Base-by-base conservation (phyloP, 2,329 filamentous ascomycete genomes). In the Proliferodiscus dingleyae region DNA sequence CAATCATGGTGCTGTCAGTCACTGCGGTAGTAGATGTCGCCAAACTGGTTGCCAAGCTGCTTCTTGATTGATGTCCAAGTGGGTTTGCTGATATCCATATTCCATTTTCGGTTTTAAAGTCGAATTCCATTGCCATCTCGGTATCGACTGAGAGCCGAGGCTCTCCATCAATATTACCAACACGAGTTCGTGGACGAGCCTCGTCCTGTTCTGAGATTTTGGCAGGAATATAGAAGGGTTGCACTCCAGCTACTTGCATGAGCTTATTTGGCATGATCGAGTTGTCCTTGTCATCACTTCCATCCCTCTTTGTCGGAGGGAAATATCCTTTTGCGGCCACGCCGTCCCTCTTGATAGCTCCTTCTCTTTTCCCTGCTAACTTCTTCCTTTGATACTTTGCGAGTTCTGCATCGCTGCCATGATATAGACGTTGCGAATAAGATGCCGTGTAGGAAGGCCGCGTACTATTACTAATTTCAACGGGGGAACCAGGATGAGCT, bases 401-500 rank as follows among this genome's bases (percentile, higher is more conserved):
- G 42, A 56, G 37, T 40, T 56, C 53, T 43, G 49, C 45, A 42
- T 55, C 50, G 38, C 45, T 55, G 32, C 54, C 56, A 46, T 54
- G 45, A 46, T 57, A 58, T 24, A 54, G 50, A 52, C 54, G 51
- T 41, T 54, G 49, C 41, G 53, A 49, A 47, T 59, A 43, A 38
- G 54, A 51, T 34, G 53, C 44, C 41, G 56, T 39, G 21, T 57
- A 26, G 37, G 57, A 58, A 24, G 59, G 55, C 18, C 59, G 54
- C 30, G 32, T 21, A 36, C 52, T 53, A 36, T 51, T 48, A 44
- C 48, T 55, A 37, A 61, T 46, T 42, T 63, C 58, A 30, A 63
- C 57, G 34, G 60, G 56, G 32, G 59, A 63, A 46, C 60, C 60
- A 52, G 60, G 59, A 50, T 61, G 59, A 43, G 59, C 59, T 55